phyloP scores from a whole-genome alignment of 176 grass and related monocot genomes.

The Hsuehochloa calcarea region DNA sequence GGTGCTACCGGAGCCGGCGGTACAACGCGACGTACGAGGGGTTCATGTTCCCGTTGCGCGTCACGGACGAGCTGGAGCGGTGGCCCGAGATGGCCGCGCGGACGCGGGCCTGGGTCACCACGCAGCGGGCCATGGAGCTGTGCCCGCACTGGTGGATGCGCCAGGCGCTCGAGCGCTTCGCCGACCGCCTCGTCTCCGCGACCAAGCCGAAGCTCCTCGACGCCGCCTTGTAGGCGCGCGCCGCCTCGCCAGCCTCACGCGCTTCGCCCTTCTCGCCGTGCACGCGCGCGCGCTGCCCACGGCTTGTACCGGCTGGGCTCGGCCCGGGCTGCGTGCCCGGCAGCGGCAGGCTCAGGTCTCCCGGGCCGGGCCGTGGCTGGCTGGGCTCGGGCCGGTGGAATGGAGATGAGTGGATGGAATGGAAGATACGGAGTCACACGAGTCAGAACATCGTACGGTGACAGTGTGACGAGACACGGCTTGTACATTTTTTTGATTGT shows the following conservation, averaged over 20 bases:
- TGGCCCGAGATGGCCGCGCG: slow-evolving; percentile 65
- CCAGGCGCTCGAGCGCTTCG: slow-evolving; percentile 36
- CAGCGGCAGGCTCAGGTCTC: neutral
- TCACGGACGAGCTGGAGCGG: slow-evolving; percentile 44
- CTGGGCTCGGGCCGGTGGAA: neutral
- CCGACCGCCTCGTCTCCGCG: neutral
- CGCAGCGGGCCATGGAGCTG: slow-evolving; percentile 14
- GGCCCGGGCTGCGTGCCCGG: neutral
- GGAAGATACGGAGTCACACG: neutral
- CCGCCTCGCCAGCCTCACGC: neutral
- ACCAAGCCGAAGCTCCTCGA: neutral
- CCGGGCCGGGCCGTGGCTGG: neutral
- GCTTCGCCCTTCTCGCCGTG: neutral
- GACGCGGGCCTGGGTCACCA: slow-evolving; percentile 41
- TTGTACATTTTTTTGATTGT: neutral
- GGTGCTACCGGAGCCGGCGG: slow-evolving; percentile 55
- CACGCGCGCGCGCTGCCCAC: neutral
- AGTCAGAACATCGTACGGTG: neutral
- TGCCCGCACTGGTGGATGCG: slow-evolving; percentile 46
- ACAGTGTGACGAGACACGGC: neutral
- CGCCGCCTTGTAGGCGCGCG: slow-evolving; percentile 23
- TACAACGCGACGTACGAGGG: slow-evolving; percentile 55
- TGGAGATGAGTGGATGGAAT: neutral
- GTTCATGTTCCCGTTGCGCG: slow-evolving; percentile 52
- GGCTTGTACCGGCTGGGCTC: neutral